phyloP scores from a whole-genome alignment of 805 yeast genomes.

The Kluyveromyces starmeri region DNA sequence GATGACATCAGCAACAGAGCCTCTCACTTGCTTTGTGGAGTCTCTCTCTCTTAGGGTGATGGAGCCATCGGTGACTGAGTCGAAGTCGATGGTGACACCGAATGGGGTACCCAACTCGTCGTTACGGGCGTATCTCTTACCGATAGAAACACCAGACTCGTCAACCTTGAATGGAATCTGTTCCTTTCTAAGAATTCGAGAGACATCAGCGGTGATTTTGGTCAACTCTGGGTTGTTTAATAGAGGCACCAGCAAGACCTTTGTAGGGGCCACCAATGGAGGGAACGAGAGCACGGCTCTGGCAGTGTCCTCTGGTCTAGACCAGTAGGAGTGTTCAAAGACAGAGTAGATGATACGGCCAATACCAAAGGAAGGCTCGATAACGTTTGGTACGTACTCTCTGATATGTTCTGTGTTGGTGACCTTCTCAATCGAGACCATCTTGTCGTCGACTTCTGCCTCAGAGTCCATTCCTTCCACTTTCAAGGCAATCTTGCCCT shows the following conservation, averaged over 20 bases:
- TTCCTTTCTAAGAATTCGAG: slow-evolving; percentile 60
- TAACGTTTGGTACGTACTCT: slow-evolving; percentile 93
- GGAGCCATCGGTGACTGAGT: slow-evolving; percentile 76
- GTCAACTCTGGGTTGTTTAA: slow-evolving; percentile 73
- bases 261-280: slow-evolving; percentile 95
- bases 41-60: slow-evolving; percentile 97
- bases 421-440: slow-evolving; percentile 68
- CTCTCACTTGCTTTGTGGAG: slow-evolving; percentile 93
- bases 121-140: slow-evolving; percentile 96
- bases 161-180: slow-evolving; percentile 94
- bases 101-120: slow-evolving; percentile 99
- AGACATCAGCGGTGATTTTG: slow-evolving; percentile 64
- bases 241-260: slow-evolving; percentile 90
- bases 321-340: slow-evolving; percentile 93
- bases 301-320: slow-evolving; percentile 80
- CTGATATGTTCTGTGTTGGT: slow-evolving; percentile 83
- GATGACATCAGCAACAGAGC: slow-evolving; percentile 63
- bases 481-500: slow-evolving; percentile 55
- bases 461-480: slow-evolving; percentile 58
- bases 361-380: slow-evolving; percentile 98
- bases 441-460: slow-evolving; percentile 63
- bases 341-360: slow-evolving; percentile 92
- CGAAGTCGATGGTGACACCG: slow-evolving; percentile 95
- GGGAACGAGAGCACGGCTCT: slow-evolving; percentile 90
- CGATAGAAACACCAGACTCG: slow-evolving; percentile 94